Evolutionary conservation across 768 basidiomycete species (phyloP).

Genomic region (Hemileccinum impolitum): DNA sequence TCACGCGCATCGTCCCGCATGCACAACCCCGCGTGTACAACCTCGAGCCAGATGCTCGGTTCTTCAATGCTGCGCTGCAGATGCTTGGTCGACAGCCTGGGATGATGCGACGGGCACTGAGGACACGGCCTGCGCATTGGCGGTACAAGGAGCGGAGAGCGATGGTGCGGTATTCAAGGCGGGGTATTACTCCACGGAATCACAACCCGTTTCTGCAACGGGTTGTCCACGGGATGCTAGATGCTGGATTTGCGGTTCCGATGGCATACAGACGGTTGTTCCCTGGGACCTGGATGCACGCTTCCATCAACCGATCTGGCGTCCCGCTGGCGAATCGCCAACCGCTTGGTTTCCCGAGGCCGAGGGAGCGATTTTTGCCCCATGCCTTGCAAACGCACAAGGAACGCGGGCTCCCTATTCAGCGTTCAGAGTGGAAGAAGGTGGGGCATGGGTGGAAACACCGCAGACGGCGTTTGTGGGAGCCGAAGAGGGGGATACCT

Average conservation of each 20-base stretch:
- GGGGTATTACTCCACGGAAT: slow-evolving; percentile 21
- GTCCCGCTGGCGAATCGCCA: slow-evolving; percentile 17
- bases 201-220: slow-evolving; percentile 37
- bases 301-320: slow-evolving; percentile 15
- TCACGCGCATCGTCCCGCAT: slow-evolving; percentile 19
- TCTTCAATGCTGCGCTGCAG: slow-evolving; percentile 61
- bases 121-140: slow-evolving; percentile 25
- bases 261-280: slow-evolving; percentile 38
- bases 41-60: slow-evolving; percentile 56
- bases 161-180: slow-evolving; percentile 23
- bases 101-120: slow-evolving; percentile 16
- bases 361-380: slow-evolving; percentile 19
- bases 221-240: slow-evolving; percentile 38
- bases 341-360: slow-evolving; percentile 26
- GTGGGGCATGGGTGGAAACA: slow-evolving; percentile 17
- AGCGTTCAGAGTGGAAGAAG: slow-evolving; percentile 25
- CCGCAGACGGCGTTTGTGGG: slow-evolving; percentile 11
- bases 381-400: slow-evolving; percentile 27
- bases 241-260: slow-evolving; percentile 40
- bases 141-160: slow-evolving; percentile 29
- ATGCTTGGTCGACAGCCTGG: slow-evolving; percentile 35
- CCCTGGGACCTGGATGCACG: slow-evolving; percentile 32
- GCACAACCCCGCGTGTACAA: slow-evolving; percentile 31
- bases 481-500: neutral
- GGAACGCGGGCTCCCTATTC: slow-evolving; percentile 34